phyloP scores from a whole-genome alignment of 2,329 filamentous ascomycete genomes.

The Paecilomyces sp. region DNA sequence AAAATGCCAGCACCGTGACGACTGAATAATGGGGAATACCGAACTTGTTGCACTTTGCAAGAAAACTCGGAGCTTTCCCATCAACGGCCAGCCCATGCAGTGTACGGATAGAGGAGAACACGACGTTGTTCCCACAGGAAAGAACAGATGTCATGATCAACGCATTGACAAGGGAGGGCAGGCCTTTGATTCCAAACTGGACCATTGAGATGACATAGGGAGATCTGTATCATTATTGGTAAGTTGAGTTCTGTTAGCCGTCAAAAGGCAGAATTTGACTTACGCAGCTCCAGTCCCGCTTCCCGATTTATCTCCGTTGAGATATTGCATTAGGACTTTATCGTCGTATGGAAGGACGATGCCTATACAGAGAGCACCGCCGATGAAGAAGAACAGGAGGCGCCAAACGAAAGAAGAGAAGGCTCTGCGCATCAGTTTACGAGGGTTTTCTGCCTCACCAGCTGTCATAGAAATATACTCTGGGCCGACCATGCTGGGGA shows the following conservation, averaged over 20 bases:
- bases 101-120: conserved; percentile 62
- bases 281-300: conserved; percentile 54
- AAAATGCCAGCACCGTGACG: background rate
- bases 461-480: conserved; percentile 38
- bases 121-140: conserved; percentile 61
- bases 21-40: background rate
- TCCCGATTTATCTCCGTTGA: conserved; percentile 42
- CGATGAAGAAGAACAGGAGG: conserved; percentile 66
- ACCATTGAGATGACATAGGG: conserved; percentile 65
- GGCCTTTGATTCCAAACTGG: conserved; percentile 52
- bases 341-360: conserved; percentile 64
- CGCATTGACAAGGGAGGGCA: conserved; percentile 67
- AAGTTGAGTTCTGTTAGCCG: too few species aligned
- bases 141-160: conserved; percentile 64
- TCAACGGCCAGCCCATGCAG: conserved; percentile 63
- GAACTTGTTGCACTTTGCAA: background rate
- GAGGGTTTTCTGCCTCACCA: conserved; percentile 62
- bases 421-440: conserved; percentile 61
- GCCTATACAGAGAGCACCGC: conserved; percentile 64
- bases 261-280: too few species aligned
- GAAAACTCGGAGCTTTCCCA: conserved; percentile 52
- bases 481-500: too few species aligned
- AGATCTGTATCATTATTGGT: conserved; percentile 24
- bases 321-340: conserved; percentile 37
- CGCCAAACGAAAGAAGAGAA: conserved; percentile 72